phyloP scores from a whole-genome alignment of 176 grass and related monocot genomes.

The Phoenix roebelenii region DNA sequence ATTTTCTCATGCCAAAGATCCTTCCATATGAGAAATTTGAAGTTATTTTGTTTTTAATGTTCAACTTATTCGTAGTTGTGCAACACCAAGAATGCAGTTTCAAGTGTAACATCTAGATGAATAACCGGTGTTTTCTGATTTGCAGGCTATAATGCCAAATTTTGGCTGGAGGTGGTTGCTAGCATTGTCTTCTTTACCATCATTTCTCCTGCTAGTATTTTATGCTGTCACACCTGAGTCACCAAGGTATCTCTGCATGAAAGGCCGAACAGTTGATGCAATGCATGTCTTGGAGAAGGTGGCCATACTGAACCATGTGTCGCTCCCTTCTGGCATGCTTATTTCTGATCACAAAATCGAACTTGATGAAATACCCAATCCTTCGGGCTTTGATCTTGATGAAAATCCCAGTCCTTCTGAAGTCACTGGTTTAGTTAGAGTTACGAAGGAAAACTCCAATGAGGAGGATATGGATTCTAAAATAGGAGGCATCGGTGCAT shows the following conservation, averaged over 20 bases:
- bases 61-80: too few relatives aligned
- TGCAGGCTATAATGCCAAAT: conserved; percentile 69
- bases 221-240: conserved; percentile 74
- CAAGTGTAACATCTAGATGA: too few relatives aligned
- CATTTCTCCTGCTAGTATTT: conserved; percentile 76
- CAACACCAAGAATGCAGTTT: too few relatives aligned
- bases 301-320: conserved; percentile 53
- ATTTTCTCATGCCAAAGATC: too few relatives aligned
- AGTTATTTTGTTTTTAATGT: too few relatives aligned
- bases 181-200: conserved; percentile 72
- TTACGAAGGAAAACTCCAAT: conserved; percentile 21
- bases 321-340: conserved; percentile 56
- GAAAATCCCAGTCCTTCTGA: conserved; percentile 41
- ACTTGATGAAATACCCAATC: conserved; percentile 14
- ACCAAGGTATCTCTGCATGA: conserved; percentile 88
- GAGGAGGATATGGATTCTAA: conserved; percentile 29
- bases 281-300: conserved; percentile 69
- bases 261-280: conserved; percentile 60
- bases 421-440: conserved; percentile 26
- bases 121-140: conserved; percentile 15
- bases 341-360: conserved; percentile 35
- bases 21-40: too few relatives aligned
- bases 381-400: conserved; percentile 26
- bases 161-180: conserved; percentile 95
- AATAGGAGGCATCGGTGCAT: conserved; percentile 40